Base-by-base conservation (phyloP, 306 rosid species). In the Dicorynia guianensis region DNA sequence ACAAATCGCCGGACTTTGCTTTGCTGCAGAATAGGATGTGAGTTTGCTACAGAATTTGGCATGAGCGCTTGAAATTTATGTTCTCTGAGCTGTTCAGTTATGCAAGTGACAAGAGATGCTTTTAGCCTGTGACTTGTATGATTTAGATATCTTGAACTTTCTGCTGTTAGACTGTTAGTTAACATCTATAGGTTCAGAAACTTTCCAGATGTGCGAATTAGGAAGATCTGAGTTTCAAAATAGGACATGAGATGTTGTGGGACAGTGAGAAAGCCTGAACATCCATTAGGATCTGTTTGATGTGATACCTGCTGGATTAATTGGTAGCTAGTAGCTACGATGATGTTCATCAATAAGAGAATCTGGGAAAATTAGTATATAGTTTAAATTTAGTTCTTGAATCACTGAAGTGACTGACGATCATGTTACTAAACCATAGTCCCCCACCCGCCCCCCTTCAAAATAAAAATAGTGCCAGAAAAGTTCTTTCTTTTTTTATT, bases 381-480 rank as follows among this genome's bases (percentile, higher is more conserved):
- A 12, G 74, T 57, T 67, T 57, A 64, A 52, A 76, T 49, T 2
- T 48, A 18, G 43, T 60, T 34, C 34, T 60, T 44, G 48, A 54
- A 42, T 48, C 14, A n/a, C 17, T 12, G 42, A 43, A 46, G 9
- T 71, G 56, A 71, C 35, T 30, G 36, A 52, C 10, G 49, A 36
- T 69, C 74, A 48, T 33, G 72, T 19, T 67, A 67, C 19, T 55
- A 13, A 18, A 30, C 60, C 35, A n/a, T 0, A 1, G 3, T 9
- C 11, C 34, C 34, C 5, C 8, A n/a, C 33, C 11, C 40, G 5
- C 6, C 8, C 20, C 10, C 7, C 11, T 7, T 8, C 10, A 43
- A 20, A 10, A 43, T 17, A 38, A 5, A 57, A 17, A 9, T 25
- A 25, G 30, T 1, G 30, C 30, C 30, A 25, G 30, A 40, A 44